phyloP scores from a whole-genome alignment of 148 eudicot genomes.

The Vaccinium vitisidaea region DNA sequence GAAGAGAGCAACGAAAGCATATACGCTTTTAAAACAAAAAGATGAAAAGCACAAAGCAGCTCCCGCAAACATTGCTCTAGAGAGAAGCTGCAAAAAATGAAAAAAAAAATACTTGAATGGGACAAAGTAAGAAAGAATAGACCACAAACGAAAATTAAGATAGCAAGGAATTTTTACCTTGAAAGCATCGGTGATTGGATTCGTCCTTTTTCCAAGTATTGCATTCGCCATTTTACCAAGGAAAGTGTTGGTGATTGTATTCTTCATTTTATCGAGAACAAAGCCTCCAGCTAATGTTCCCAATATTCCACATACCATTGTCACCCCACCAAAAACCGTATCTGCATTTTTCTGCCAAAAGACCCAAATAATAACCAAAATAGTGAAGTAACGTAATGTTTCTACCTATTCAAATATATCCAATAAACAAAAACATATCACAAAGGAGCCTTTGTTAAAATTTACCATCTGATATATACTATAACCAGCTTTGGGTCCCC shows the following conservation, averaged over 20 bases:
- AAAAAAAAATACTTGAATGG: background rate
- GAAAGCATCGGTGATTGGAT: slow-evolving; percentile 85
- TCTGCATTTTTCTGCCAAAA: slow-evolving; percentile 70
- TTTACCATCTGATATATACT: slow-evolving; percentile 87
- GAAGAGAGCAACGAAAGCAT: slow-evolving; percentile 60
- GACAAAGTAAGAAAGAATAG: background rate
- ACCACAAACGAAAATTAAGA: background rate
- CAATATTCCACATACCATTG: slow-evolving; percentile 73
- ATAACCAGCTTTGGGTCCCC: slow-evolving; percentile 99
- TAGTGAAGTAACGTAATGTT: background rate
- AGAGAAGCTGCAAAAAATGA: slow-evolving; percentile 64
- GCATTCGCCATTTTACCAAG: no score
- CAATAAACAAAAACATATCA: background rate
- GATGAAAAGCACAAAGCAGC: slow-evolving; percentile 79
- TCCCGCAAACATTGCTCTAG: slow-evolving; percentile 67
- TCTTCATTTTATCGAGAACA: slow-evolving; percentile 62
- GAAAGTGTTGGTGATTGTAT: slow-evolving; percentile 85
- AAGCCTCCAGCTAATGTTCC: slow-evolving; percentile 89
- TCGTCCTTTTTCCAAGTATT: slow-evolving; percentile 30
- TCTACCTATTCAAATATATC: no score
- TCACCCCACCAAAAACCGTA: slow-evolving; percentile 77
- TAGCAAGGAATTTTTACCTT: slow-evolving; percentile 43
- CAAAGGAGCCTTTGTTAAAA: background rate
- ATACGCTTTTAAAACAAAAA: slow-evolving; percentile 69
- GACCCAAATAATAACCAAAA: slow-evolving; percentile 4